phyloP scores from a whole-genome alignment of 345 rosid genomes.

The Cardiospermum halicacabum region DNA sequence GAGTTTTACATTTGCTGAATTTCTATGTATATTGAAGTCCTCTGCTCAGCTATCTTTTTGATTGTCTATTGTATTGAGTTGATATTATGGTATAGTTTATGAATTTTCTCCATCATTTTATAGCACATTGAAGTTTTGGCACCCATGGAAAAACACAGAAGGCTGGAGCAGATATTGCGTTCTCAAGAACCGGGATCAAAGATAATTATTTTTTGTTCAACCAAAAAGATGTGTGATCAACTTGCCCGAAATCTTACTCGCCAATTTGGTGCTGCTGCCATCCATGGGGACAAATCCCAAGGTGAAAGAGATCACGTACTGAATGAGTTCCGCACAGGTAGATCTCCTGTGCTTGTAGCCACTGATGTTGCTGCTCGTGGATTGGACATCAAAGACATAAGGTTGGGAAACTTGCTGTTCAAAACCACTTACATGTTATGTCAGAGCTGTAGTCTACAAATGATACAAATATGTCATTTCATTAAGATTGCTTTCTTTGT shows the following conservation, averaged over 20 bases:
- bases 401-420: conserved; percentile 32
- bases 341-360: conserved; percentile 80
- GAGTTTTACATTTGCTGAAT: background rate
- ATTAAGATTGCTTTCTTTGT: background rate
- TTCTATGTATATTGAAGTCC: too few relatives aligned
- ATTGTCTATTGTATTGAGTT: background rate
- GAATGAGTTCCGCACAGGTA: conserved; percentile 72
- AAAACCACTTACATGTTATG: background rate
- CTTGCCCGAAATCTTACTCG: conserved; percentile 70
- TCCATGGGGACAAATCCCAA: conserved; percentile 91
- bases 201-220: conserved; percentile 78
- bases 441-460: background rate
- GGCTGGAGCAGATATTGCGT: conserved; percentile 84
- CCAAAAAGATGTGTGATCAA: conserved; percentile 90
- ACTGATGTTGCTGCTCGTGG: conserved; percentile 98
- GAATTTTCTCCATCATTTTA: conserved; percentile 13
- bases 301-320: conserved; percentile 75
- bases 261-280: conserved; percentile 83
- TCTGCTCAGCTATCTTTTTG: background rate
- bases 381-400: conserved; percentile 84
- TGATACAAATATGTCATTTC: background rate
- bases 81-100: background rate
- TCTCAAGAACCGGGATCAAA: conserved; percentile 86
- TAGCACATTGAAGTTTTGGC: conserved; percentile 77
- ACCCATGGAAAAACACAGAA: conserved; percentile 83